Evolutionary conservation across 2,329 filamentous ascomycete genomes (phyloP), one percentile per base, ranked within the genome.

Genomic region (Hirsutella minnesotensis): DNA sequence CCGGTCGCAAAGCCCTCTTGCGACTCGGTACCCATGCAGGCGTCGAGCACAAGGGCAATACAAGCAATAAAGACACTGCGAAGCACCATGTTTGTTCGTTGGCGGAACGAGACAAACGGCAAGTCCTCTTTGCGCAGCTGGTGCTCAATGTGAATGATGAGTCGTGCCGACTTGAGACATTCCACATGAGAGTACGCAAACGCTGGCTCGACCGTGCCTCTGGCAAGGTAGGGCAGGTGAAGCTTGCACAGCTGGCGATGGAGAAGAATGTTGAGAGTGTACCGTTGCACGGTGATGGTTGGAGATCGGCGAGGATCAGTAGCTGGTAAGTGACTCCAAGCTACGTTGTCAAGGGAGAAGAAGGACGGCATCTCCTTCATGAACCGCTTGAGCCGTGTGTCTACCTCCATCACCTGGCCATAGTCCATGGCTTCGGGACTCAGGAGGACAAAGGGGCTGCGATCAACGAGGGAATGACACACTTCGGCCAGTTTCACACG

Each of bases 401-500:
- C 62, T 4, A 66, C 47, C 9, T 59, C 53, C 31, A 60, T 35
- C 13, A 66, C 53, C 13, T 52, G 52, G 2, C 54, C 47, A 33
- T 63, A 61, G 21, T 58, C 48, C 3, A 55, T 49, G 19, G 56
- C 52, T 10, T 65, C 62, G n/a, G 50, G 46, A 12, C 46, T 52
- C 8, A 54, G 49, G 1, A 50, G 45, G 9, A 47, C 47, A 15
- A 56, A 47, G 7, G 55, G 54, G 13, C 52, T 52, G 13, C 53
- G 50, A 36, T 68, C 65, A 10, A 58, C 51, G 10, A 64, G 56
- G 4, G 51, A 47, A 9, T 62, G 64, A 42, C 55, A 56, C 18
- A 65, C 47, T 33, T 67, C 63, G 8, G 60, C 57, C 1, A 68
- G 52, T 4, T 56, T 59, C 40, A 62, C 53, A 15, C 64, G 59